Base-by-base conservation (phyloP, 2,329 filamentous ascomycete species). In the Clonostachys solani region DNA sequence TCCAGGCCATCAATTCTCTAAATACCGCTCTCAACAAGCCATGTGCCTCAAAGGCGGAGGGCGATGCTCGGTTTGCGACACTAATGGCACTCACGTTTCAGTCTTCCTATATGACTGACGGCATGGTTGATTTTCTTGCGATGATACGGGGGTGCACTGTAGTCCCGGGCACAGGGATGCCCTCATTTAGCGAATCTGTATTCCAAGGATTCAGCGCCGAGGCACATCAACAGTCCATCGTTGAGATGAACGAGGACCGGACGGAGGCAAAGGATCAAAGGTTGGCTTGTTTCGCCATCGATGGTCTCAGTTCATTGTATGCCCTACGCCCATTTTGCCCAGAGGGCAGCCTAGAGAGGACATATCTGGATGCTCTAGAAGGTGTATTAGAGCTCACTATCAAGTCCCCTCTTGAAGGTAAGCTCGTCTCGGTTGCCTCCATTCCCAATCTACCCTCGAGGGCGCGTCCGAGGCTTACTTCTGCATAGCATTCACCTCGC, bases 11-110 rank as follows among this genome's bases (percentile, higher is more conserved):
- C 38, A 54, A 59, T 29, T 48, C 52, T 5, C 55, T 72, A 4
- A 71, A 71, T 47, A 45, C 54, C 10, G 53, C 60, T n/a, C 56
- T 72, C 4, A 56, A 56, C 6, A 55, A 54, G 40, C 49, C 59
- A 12, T 37, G 33, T n/a, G 16, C 17, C 33, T 61, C 61, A 5
- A 52, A 44, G 6, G 50, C 54, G 12, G 66, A 69, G 8, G 58
- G 52, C 5, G 68, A 71, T 49, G 68, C 67, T 17, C 57, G 62
- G 2, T 69, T 66, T 47, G 68, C 58, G 3, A 49, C 68, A 13
- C 60, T 65, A 43, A 54, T 71, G 16, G 59, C 61, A 3, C 50
- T 72, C 6, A 61, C 62, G 1, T 71, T 66, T 43, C 69, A 71
- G 46, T 59, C 68, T 4, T 56, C 59, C 2, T 66, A 68, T 37